phyloP scores from a whole-genome alignment of 192 early-diverging fungal genomes.

The Coemansia sp. region DNA sequence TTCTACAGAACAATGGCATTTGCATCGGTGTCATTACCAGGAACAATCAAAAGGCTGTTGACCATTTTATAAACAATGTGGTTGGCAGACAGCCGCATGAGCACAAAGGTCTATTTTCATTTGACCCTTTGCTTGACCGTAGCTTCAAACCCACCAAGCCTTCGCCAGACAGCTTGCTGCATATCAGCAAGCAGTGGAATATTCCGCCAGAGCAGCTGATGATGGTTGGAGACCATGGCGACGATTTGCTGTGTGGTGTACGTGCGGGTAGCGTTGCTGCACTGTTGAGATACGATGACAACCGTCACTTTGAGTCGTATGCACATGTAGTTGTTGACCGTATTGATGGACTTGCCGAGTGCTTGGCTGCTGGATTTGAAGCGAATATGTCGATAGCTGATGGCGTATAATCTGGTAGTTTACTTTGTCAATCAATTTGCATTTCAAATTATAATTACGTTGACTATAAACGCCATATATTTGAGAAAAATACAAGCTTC shows the following conservation, averaged over 20 bases:
- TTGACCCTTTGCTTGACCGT: conserved; percentile 51
- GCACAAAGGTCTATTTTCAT: conserved; percentile 34
- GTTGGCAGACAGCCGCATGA: conserved; percentile 23
- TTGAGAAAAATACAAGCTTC: background rate
- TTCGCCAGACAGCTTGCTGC: conserved; percentile 38
- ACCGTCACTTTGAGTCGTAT: conserved; percentile 26
- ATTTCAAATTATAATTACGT: background rate
- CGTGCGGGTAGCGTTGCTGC: conserved; percentile 47
- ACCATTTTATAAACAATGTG: conserved; percentile 49
- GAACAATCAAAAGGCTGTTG: conserved; percentile 43
- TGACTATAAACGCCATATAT: background rate
- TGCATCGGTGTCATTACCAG: conserved; percentile 52
- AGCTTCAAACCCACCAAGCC: conserved; percentile 53
- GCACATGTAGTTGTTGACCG: conserved; percentile 47
- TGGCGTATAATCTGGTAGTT: background rate
- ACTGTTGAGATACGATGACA: conserved; percentile 43
- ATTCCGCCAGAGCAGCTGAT: conserved; percentile 46
- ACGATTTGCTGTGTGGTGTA: conserved; percentile 53
- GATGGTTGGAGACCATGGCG: conserved; percentile 57
- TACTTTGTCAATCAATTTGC: background rate
- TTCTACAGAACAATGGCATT: conserved; percentile 31
- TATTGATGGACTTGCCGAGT: conserved; percentile 30
- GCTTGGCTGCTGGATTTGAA: conserved; percentile 31
- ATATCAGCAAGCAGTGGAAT: conserved; percentile 43
- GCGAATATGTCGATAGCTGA: conserved; percentile 26